Percentiles rank a stretch among this genome's conserved stretches.
Evolutionary conservation across 208 protist species (phyloP).

Genomic region (Wallacemonas rigidus): DNA sequence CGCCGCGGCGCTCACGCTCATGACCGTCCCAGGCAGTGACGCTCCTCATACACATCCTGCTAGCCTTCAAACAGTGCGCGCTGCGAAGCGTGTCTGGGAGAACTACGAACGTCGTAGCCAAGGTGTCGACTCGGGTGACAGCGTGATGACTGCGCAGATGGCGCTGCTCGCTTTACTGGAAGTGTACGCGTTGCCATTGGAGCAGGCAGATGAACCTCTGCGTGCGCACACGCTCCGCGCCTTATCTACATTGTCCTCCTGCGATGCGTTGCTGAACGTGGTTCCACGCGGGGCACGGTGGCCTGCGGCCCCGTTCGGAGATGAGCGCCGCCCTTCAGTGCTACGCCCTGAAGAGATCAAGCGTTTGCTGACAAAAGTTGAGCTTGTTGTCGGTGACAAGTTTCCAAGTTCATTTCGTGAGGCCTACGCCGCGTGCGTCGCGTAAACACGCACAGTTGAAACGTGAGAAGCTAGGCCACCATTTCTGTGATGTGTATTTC

Average conservation of each 20-base stretch:
- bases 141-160: background rate
- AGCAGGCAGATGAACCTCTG: background rate
- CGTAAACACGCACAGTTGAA: background rate
- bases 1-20: conserved; percentile 28
- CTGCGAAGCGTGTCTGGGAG: background rate
- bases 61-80: conserved; percentile 14
- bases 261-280: background rate
- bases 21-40: background rate
- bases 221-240: background rate
- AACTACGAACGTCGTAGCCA: conserved; percentile 4
- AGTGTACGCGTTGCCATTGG: conserved; percentile 25
- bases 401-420: conserved; percentile 8
- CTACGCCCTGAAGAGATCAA: background rate
- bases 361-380: conserved; percentile 1
- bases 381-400: conserved; percentile 6
- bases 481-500: no score
- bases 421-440: conserved; percentile 7
- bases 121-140: conserved; percentile 8
- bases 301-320: conserved; percentile 11
- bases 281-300: conserved; percentile 17
- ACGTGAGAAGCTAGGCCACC: no score
- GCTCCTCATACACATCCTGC: background rate
- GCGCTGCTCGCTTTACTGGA: conserved; percentile 49
- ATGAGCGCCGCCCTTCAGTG: conserved; percentile 2
- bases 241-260: background rate